Conservation (phyloP, 2,329 filamentous ascomycete genomes). For the Coleophoma crateriformis region DNA sequence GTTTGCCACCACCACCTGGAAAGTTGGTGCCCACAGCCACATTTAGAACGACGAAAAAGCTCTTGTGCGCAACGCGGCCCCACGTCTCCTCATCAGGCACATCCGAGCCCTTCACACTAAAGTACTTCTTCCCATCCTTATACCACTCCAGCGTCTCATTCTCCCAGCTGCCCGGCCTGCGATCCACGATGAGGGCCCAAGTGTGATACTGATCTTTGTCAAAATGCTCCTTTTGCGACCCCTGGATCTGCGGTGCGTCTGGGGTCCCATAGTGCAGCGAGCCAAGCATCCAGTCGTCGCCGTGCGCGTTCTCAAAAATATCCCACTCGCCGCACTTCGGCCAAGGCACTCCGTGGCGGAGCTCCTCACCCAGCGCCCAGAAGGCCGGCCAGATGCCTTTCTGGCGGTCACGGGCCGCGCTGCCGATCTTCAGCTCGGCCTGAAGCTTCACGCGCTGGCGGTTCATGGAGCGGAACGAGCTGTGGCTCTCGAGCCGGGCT, state of each 20-base stretch:
- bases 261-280: conserved; percentile 37
- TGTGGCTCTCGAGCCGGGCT: no score
- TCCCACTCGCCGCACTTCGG: conserved; percentile 38
- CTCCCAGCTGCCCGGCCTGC: conserved; percentile 13
- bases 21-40: conserved; percentile 33
- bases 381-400: conserved; percentile 42
- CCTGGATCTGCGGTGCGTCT: conserved; percentile 32
- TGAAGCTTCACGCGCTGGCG: conserved; percentile 10
- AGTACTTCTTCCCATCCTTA: conserved; percentile 25
- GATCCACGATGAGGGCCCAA: conserved; percentile 28
- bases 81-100: conserved; percentile 25
- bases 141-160: conserved; percentile 30
- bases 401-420: conserved; percentile 18
- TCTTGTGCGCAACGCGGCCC: conserved; percentile 23
- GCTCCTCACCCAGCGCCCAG: conserved; percentile 36
- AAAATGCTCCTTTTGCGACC: conserved; percentile 13
- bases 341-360: conserved; percentile 35
- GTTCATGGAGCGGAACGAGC: no score
- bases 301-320: conserved; percentile 38
- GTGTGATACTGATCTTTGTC: conserved; percentile 28
- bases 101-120: conserved; percentile 21
- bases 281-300: conserved; percentile 27
- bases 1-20: conserved; percentile 18
- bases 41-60: conserved; percentile 32
- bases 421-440: conserved; percentile 24